phyloP scores from a whole-genome alignment of 768 basidiomycete genomes.

The Boletus insuetus region DNA sequence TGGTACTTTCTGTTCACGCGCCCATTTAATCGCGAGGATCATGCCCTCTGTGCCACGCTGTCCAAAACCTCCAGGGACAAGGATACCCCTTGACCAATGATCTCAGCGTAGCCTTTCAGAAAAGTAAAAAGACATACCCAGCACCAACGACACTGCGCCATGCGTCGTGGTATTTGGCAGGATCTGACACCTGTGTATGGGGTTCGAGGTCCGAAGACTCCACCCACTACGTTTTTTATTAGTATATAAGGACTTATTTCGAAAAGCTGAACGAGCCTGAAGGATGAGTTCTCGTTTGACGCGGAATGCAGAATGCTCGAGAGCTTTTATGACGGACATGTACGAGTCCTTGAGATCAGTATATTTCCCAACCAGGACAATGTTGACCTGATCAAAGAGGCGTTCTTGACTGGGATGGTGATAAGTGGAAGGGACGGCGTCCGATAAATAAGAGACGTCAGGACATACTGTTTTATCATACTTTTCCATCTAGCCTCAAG shows the following conservation, averaged over 20 bases:
- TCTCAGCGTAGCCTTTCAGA: constrained; percentile 10
- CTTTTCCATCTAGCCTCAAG: constrained; percentile 79
- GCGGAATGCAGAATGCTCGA: constrained; percentile 95
- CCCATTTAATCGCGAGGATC: constrained; percentile 97
- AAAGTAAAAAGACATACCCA: constrained; percentile 47
- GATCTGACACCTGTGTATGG: constrained; percentile 71
- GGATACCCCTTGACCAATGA: constrained; percentile 67
- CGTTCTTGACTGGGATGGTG: constrained; percentile 74
- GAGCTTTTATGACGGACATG: constrained; percentile 95
- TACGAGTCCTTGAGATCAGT: constrained; percentile 96
- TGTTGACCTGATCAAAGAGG: constrained; percentile 81
- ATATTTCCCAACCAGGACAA: constrained; percentile 96
- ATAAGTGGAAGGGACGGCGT: background rate
- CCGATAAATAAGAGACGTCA: background rate
- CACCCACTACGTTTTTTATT: constrained; percentile 68
- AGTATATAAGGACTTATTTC: background rate
- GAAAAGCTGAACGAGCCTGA: constrained; percentile 50
- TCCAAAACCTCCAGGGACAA: constrained; percentile 97
- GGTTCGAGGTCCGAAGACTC: constrained; percentile 91
- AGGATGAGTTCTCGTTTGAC: constrained; percentile 81
- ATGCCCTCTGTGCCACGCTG: constrained; percentile 93
- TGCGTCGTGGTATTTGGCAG: constrained; percentile 91
- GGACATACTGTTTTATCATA: constrained; percentile 71
- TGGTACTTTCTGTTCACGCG: constrained; percentile 90
- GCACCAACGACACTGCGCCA: constrained; percentile 92